Base-by-base conservation (phyloP, 2,329 filamentous ascomycete genomes). In the Talaromyces sp. region DNA sequence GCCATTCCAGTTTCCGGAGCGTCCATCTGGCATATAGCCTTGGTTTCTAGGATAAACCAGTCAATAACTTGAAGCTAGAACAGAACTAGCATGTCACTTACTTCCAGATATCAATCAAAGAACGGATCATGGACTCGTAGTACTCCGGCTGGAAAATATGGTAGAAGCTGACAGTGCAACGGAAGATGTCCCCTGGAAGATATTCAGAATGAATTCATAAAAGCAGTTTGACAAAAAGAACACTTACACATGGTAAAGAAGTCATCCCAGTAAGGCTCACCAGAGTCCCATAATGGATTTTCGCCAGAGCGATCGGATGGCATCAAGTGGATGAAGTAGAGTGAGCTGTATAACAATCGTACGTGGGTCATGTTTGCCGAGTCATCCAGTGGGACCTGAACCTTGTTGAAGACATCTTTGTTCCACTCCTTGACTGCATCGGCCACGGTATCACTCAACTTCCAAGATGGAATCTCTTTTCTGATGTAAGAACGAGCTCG, bases 241-340 rank as follows among this genome's bases (percentile, higher is more conserved):
- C 17, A 54, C 65, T 56, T 30, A 70, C 67, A 70, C 48, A 70
- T 58, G 3, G 87, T 89, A 61, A 88, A 89, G 14, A 86, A 82
- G 50, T 89, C 87, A 56, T 88, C 84, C 65, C 87, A 90, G 61
- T 86, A 89, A 1, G 87, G 86, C 68, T 89, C 87, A 0, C 65
- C 64, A 0, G 83, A 85, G 0, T 75, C 66, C 86, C 87, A 90
- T 0, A 80, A 70, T 0, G 86, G 86, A 56, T 89, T 90, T 65
- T 90, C 87, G 0, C 86, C 86, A 0, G 86, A 88, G 53, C 85
- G 82, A 65, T 90, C 87, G 0, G 85, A 86, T 0, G 87, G 86
- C 54, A 89, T 80, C 8, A 89, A 68, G 50, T 84, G 82, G 78
- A 86, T 86, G 55, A 87, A 86, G 63, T 89, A 89, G 4, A 70